These are phyloP conservation scores for Coniferiporia weirii DNA, from an alignment of 1,284 basidiomycete genomes.

Conservation along the genomic window DNA sequence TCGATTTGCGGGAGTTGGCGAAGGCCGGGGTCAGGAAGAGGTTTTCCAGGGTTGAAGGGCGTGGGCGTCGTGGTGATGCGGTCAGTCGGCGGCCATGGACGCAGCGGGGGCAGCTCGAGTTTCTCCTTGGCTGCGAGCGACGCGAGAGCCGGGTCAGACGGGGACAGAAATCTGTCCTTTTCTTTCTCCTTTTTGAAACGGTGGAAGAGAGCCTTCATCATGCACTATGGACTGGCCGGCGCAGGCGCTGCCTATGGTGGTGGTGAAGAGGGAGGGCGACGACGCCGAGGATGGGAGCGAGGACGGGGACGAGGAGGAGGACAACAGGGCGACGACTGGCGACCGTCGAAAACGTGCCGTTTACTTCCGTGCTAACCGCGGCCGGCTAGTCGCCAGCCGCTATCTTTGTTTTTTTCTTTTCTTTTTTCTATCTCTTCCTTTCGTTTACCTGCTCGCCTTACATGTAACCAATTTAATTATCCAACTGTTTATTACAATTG, in stretches of 20 bases:
- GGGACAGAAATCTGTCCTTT: conserved; percentile 44
- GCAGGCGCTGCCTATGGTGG: conserved; percentile 2
- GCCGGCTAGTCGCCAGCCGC: too few species aligned
- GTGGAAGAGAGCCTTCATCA: conserved; percentile 75
- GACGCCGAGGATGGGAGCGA: conserved; percentile 9
- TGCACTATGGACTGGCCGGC: conserved; percentile 7
- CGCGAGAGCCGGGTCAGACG: conserved; percentile 21
- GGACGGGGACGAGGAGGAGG: conserved; percentile 10
- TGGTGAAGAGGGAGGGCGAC: conserved; percentile 5
- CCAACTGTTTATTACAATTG: too few species aligned
- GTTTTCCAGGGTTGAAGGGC: conserved; percentile 54
- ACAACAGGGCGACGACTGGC: background rate
- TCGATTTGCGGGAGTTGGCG: conserved; percentile 51
- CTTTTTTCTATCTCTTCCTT: too few species aligned
- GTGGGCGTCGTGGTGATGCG: conserved; percentile 40
- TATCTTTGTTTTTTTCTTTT: too few species aligned
- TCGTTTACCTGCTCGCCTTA: too few species aligned
- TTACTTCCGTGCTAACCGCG: background rate
- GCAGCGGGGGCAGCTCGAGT: conserved; percentile 53
- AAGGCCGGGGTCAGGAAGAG: conserved; percentile 56
- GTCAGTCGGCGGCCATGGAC: conserved; percentile 54
- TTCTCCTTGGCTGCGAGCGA: conserved; percentile 48
- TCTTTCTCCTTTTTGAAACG: conserved; percentile 64
- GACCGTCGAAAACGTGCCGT: background rate
- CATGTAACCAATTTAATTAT: too few species aligned